Evolutionary conservation across 331 rosid species (phyloP).

Genomic region (Malus hybrid): DNA sequence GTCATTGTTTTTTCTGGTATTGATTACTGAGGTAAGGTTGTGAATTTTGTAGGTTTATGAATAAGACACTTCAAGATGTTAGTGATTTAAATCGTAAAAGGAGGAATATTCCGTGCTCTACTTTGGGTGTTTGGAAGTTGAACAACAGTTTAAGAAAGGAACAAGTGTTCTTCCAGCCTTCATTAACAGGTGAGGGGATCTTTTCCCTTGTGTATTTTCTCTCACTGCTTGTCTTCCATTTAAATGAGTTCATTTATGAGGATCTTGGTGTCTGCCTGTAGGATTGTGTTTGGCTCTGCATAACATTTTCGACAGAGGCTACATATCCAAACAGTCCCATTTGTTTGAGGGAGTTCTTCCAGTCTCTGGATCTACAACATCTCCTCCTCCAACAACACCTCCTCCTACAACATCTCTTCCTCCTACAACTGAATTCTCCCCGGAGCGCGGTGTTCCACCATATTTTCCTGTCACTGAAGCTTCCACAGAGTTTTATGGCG

Average conservation of each 20-base stretch:
- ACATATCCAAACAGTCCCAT: conserved; percentile 36
- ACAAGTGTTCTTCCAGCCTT: conserved; percentile 46
- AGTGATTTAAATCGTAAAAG: conserved; percentile 37
- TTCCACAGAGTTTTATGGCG: conserved; percentile 5
- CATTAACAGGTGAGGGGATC: conserved; percentile 39
- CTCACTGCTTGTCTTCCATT: neutral
- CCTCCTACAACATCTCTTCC: too few relatives aligned
- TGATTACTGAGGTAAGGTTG: conserved; percentile 16
- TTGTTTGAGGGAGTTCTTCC: conserved; percentile 32
- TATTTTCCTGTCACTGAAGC: conserved; percentile 14
- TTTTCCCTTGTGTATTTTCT: neutral
- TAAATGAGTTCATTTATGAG: conserved; percentile 1
- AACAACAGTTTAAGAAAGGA: conserved; percentile 46
- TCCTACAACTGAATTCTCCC: conserved; percentile 15
- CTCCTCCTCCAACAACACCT: neutral
- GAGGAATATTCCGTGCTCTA: conserved; percentile 40
- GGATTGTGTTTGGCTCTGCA: conserved; percentile 54
- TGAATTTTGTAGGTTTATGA: conserved; percentile 50
- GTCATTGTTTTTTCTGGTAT: conserved; percentile 6
- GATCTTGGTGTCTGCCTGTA: conserved; percentile 20
- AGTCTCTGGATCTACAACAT: conserved; percentile 12
- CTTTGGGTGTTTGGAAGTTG: conserved; percentile 53
- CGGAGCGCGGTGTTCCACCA: conserved; percentile 10
- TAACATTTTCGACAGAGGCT: conserved; percentile 34
- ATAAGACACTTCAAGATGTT: conserved; percentile 40